Evolutionary conservation across 176 grass and related monocot species (phyloP).

Genomic region (Chrysopogon serrulatus): DNA sequence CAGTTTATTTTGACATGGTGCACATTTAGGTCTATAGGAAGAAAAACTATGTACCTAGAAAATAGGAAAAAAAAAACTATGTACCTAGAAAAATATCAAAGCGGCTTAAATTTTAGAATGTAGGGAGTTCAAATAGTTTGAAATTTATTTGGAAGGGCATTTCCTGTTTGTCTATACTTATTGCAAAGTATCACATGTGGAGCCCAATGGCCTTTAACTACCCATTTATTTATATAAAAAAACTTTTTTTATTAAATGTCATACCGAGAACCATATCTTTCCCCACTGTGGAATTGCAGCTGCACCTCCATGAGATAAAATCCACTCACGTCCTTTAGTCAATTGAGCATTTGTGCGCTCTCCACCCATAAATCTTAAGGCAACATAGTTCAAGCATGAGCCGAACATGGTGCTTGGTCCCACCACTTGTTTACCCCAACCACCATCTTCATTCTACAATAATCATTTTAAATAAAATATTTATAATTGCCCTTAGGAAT

Average conservation of each 20-base stretch:
- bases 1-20: no score
- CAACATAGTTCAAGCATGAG: conserved; percentile 29
- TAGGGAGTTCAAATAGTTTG: no score
- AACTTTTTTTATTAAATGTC: background rate
- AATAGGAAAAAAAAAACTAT: no score
- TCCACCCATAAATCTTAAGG: conserved; percentile 30
- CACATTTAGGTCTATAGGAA: no score
- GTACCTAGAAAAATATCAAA: no score
- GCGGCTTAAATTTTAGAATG: no score
- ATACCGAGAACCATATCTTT: conserved; percentile 53
- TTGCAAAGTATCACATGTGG: background rate
- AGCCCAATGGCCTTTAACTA: background rate
- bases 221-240: background rate
- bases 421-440: conserved; percentile 27
- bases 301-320: conserved; percentile 20
- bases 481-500: background rate
- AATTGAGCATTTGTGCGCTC: background rate
- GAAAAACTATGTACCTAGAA: no score
- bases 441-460: conserved; percentile 36
- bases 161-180: background rate
- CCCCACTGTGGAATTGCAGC: conserved; percentile 33
- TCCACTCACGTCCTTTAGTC: conserved; percentile 13
- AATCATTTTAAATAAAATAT: background rate
- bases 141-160: background rate
- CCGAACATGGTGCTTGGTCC: conserved; percentile 34